Base-by-base conservation (phyloP, 2,329 filamentous ascomycete genomes). In the Penicillium frequentans region DNA sequence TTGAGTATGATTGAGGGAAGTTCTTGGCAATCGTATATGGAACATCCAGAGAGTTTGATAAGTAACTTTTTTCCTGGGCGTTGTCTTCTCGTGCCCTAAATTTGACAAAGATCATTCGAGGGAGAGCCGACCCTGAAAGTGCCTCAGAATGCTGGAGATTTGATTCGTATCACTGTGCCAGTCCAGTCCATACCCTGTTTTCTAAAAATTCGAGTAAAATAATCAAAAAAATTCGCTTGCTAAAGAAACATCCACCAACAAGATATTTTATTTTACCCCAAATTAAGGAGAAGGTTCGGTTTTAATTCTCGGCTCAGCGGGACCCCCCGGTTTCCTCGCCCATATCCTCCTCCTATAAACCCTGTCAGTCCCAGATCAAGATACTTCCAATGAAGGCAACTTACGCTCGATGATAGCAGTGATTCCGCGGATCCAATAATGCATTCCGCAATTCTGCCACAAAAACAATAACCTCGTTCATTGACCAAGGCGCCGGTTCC, bases 401-500 rank as follows among this genome's bases (percentile, higher is more conserved):
- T 57, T 42, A 57, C 55, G 44, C 37, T 16, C 46, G 31, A 16
- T 50, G 44, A 29, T 54, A 57, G 23, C 21, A 42, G 23, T 57
- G 55, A 23, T 23, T 24, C 9, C 31, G 44, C 8, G 50, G 26
- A 14, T 50, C 51, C 19, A 27, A 16, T n/a, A 50, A 23, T 48
- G 44, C 53, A 16, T 51, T 53, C 46, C 54, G 49, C 42, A 56
- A 49, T 26, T 56, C 39, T 10, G 55, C 55, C 45, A 46, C 16
- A 33, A 50, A 57, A 16, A 57, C 55, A 5, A 53, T 23, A 3
- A 57, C 55, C 14, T 53, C 45, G 14, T 57, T 50, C 39, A 42
- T 54, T 11, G 55, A 43, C 55, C 55, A 57, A 29, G 55, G 55
- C 37, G 23, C 27, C 4, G 64, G 64, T 10, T 56, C 50, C 1